Base-by-base conservation (phyloP, 176 grass and related monocot species). In the Eleusine coracana region DNA sequence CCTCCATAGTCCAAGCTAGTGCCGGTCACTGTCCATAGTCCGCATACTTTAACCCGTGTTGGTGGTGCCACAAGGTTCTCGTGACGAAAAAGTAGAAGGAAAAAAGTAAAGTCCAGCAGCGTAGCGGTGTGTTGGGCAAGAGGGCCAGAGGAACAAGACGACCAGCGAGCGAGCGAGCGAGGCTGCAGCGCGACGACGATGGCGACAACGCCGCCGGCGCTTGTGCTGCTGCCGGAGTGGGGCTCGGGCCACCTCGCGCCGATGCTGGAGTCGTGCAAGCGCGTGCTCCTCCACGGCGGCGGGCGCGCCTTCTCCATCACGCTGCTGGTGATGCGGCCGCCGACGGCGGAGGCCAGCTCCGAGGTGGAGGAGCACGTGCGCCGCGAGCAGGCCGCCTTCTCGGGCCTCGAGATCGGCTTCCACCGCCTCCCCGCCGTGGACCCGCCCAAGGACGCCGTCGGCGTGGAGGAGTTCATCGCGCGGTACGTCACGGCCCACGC, bases 191-290 rank as follows among this genome's bases (percentile, higher is more conserved):
- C 46, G 46, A 6, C 46, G 61, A 64, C 28, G 8, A 3, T 28
- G 4, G 10, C 61, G 27, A 80, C 39, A 34, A 12, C 65, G 48
- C 3, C 56, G 38, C 83, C 88, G 6, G 63, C 83, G 58, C 73
- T 90, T 73, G 83, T 86, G 58, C 83, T 94, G 28, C 41, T 94
- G 25, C 81, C 84, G 42, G 69, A 80, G 31, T 92, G 80, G 85
- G 85, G 82, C 61, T 10, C 79, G 15, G 85, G 93, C 21, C 93
- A 92, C 82, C 85, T 95, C 78, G 82, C 88, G 52, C 81, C 93
- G 77, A 88, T 92, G 90, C 15, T 95, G 29, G 93, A 95, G 74
- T 75, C 82, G 16, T 84, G 81, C 74, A 92, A 92, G 86, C 83
- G 87, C 63, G 51, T 94, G 61, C 80, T 94, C 74, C 87, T 82